Percentiles rank a stretch among this genome's conserved stretches.
phyloP scores from a whole-genome alignment of 306 rosid genomes.

The Purshia tridentata region DNA sequence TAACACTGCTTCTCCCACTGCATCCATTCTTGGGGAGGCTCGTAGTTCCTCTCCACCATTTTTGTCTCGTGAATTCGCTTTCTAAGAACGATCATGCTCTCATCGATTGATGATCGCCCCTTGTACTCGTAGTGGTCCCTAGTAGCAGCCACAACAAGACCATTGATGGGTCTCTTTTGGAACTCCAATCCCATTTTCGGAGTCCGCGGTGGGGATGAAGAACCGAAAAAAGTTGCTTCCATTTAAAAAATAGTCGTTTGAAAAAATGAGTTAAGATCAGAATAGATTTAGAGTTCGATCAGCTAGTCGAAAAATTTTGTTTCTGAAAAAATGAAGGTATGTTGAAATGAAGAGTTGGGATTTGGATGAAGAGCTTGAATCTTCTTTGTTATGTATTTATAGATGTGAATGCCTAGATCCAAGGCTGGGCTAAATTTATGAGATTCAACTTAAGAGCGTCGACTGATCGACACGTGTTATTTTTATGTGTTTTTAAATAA shows the following conservation, averaged over 20 bases:
- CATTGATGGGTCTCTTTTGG: too few species aligned
- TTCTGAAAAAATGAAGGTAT: too few species aligned
- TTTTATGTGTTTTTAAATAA: background rate
- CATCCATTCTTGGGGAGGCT: slow-evolving; percentile 56
- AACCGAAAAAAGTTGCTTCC: slow-evolving; percentile 7
- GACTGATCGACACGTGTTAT: slow-evolving; percentile 15
- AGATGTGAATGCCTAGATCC: background rate
- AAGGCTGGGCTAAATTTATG: too few species aligned
- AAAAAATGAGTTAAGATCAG: too few species aligned
- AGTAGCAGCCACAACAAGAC: background rate
- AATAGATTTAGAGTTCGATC: too few species aligned
- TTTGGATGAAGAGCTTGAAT: background rate
- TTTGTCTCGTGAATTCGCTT: slow-evolving; percentile 67
- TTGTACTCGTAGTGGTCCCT: background rate
- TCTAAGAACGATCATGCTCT: slow-evolving; percentile 61
- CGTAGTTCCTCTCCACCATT: slow-evolving; percentile 68
- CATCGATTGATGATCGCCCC: slow-evolving; percentile 35
- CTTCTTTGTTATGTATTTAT: background rate
- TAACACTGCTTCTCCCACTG: slow-evolving; percentile 55
- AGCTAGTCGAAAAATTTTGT: too few species aligned
- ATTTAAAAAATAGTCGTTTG: background rate
- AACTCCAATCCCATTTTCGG: background rate
- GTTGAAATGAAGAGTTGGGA: too few species aligned
- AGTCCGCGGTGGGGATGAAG: background rate
- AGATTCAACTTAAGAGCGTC: background rate